Evolutionary conservation across 2,329 filamentous ascomycete species (phyloP), one percentile per base, ranked within the genome.

Genomic region (Nigrospora osmanthi): DNA sequence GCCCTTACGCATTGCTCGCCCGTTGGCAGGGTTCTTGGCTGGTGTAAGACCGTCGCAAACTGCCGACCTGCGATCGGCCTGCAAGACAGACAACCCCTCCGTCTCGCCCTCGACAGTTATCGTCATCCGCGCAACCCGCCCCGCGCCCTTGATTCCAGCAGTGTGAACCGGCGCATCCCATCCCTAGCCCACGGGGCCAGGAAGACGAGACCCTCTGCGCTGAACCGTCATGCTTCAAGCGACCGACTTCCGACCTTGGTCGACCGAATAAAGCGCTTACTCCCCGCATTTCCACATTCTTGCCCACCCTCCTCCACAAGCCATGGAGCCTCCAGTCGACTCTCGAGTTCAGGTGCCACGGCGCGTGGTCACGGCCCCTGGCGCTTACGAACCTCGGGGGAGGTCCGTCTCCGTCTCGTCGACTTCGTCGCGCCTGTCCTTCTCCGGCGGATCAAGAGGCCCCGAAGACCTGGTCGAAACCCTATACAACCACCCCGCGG

Each of bases 401-500:
- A 48, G 47, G 35, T 48, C 47, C 4, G 35, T 45, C 13, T 48
- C 47, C 5, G 43, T 48, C 38, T 48, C 47, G 19, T 48, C 47
- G 19, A 19, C 50, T 10, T 45, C 51, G 4, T 49, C 53, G 28
- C 49, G 45, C 14, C 44, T 54, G 13, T 32, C 43, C 13, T 13
- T 15, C 14, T 30, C 40, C 3, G 30, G 31, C 14, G 30, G 28
- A 38, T 32, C 43, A 6, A 38, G 33, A 16, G 23, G 15, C 13
- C 28, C 40, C 35, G 60, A 61, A 39, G 62, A 64, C 11, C 53
- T 67, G 7, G 73, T 87, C 53, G 85, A 88, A 61, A 87, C 81
- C 2, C 75, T 94, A 6, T 93, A 87, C 60, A 80, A 78, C 46
- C 85, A 90, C 55, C 78, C 83, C 0, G 79, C 77, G 37, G 82